Base-by-base conservation (phyloP, 169 alveolate species). In the Cryptosporidium felis region DNA sequence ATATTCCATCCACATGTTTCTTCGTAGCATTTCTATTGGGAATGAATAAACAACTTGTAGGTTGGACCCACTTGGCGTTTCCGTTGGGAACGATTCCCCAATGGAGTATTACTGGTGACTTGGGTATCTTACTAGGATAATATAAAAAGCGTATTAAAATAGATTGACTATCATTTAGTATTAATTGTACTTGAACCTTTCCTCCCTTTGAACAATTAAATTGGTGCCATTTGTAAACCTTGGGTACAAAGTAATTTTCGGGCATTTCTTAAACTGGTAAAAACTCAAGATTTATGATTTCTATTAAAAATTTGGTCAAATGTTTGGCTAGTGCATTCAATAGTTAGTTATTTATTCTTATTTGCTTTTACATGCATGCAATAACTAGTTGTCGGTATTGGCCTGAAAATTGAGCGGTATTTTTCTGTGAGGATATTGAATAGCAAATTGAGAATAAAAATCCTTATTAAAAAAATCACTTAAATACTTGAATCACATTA, bases 151-250 rank as follows among this genome's bases (percentile, higher is more conserved):
- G 36, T 12, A 74, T 32, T 30, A 18, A 10, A 26, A 74, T n/a
- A 0, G n/a, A 14, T 36, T 36, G 36, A 3, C 40, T 53, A 14
- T 74, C 45, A n/a, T 56, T 38, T 3, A 53, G 16, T 49, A 40
- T 53, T 12, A 56, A n/a, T 21, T 32, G 18, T 18, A 32, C 41
- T n/a, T 74, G 67, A 51, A 56, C 12, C 16, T 36, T 49, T 14
- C 49, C 63, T 53, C 67, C 85, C 18, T 74, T 36, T 32, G 85
- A 53, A 41, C 85, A 74, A 56, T 41, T 61, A 38, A 61, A 61
- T 21, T 21, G 14, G 18, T 56, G n/a, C n/a, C 30, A 28, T 56
- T 5, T 23, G 45, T 56, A n/a, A n/a, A 56, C 30, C 16, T 5
- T 56, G 23, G 23, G 23, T 56, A 6, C 0, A 16, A 16, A 56